These are phyloP conservation scores for Coemansia asiatica DNA, from an alignment of 192 early-diverging fungal genomes.

Conservation along the genomic window DNA sequence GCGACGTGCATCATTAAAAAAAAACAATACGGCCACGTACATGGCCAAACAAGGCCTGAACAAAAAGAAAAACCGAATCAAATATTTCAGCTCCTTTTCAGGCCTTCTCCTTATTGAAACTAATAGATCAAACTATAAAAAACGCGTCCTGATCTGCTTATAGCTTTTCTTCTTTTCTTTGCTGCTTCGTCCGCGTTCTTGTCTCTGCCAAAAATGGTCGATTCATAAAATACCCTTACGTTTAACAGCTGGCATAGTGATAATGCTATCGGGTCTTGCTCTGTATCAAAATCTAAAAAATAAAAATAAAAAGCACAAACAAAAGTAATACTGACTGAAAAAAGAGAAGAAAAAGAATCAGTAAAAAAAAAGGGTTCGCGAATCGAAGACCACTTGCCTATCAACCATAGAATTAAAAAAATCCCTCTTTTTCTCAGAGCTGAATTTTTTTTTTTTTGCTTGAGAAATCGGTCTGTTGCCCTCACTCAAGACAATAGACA, in stretches of 20 bases:
- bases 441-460: no score
- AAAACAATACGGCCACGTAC: not conserved
- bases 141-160: no score
- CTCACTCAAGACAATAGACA: not conserved
- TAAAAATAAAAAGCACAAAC: constrained; percentile 4
- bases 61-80: not conserved
- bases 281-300: not conserved
- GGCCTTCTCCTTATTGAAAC: no score
- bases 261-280: not conserved
- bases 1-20: not conserved
- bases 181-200: not conserved
- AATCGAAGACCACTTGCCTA: not conserved
- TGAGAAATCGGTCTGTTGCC: not conserved
- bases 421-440: no score
- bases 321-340: constrained; percentile 5
- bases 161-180: not conserved
- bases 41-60: not conserved
- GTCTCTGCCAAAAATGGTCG: not conserved
- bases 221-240: not conserved
- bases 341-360: not conserved
- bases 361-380: not conserved
- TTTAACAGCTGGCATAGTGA: not conserved
- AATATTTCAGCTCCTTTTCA: not conserved
- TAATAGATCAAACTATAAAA: no score
- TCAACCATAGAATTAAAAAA: no score